Conservation (phyloP, 345 rosid genomes). For the Sonneratia caseolaris region DNA sequence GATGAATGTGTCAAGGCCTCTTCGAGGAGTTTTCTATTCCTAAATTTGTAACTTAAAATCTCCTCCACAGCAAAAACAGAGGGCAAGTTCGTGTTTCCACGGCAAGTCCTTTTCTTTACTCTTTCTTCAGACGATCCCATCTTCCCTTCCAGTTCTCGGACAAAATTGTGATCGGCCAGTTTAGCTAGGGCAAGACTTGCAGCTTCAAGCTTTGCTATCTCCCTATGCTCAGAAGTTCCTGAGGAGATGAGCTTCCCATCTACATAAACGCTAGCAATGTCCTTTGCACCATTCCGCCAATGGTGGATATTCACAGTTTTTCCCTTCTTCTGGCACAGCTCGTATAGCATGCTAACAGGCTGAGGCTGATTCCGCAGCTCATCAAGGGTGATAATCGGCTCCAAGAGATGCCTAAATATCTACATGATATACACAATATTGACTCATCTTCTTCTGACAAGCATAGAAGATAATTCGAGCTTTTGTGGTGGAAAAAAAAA, state of each 20-base stretch:
- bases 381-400: constrained; percentile 52
- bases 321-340: constrained; percentile 55
- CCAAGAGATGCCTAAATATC: constrained; percentile 58
- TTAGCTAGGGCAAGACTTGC: constrained; percentile 42
- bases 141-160: constrained; percentile 6
- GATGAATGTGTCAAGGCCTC: constrained; percentile 77
- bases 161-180: constrained; percentile 19
- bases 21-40: constrained; percentile 31
- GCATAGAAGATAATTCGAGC: neutral
- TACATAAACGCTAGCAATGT: constrained; percentile 39
- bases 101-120: neutral
- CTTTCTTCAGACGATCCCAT: neutral
- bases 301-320: constrained; percentile 37
- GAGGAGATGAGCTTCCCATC: constrained; percentile 46
- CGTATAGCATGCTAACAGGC: constrained; percentile 48
- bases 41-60: constrained; percentile 41
- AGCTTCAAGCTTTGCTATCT: constrained; percentile 57
- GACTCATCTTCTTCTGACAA: neutral
- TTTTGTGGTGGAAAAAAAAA: neutral
- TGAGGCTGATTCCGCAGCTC: constrained; percentile 58
- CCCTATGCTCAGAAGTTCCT: constrained; percentile 45
- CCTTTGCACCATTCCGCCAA: constrained; percentile 19
- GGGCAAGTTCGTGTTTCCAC: neutral
- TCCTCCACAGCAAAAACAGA: constrained; percentile 39
- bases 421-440: constrained; percentile 11